Evolutionary conservation across 2,329 filamentous ascomycete species (phyloP).

Genomic region (Magnaporthiopsis rhizophila): DNA sequence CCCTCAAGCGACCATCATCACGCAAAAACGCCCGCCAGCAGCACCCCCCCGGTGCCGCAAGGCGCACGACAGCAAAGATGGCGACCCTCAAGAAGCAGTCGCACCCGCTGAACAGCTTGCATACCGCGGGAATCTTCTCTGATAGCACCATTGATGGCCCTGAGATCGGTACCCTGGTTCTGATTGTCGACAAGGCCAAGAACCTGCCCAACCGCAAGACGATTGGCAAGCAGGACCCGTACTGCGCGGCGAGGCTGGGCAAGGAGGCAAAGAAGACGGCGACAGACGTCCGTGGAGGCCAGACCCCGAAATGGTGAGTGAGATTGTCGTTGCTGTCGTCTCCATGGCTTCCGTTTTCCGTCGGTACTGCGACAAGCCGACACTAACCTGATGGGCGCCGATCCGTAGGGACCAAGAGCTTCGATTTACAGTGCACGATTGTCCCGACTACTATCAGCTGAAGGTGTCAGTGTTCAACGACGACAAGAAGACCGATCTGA

Average conservation of each 20-base stretch:
- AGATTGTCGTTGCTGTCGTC: not conserved
- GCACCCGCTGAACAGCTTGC: constrained; percentile 54
- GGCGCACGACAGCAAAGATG: constrained; percentile 26
- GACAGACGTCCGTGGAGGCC: constrained; percentile 87
- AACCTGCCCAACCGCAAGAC: constrained; percentile 95
- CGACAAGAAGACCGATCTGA: constrained; percentile 94
- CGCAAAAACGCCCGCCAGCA: not conserved
- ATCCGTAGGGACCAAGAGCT: constrained; percentile 84
- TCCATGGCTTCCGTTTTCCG: not conserved
- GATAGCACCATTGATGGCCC: constrained; percentile 92
- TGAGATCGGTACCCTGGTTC: constrained; percentile 84
- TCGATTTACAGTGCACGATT: constrained; percentile 92
- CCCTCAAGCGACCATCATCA: not conserved
- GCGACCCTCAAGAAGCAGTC: constrained; percentile 39
- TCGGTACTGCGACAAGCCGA: not conserved
- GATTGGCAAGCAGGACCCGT: constrained; percentile 97
- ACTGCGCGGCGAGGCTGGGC: constrained; percentile 85
- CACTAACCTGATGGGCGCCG: not conserved
- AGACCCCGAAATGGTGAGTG: constrained; percentile 87
- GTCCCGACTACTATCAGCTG: constrained; percentile 88
- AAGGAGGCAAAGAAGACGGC: constrained; percentile 98
- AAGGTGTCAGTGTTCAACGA: constrained; percentile 97
- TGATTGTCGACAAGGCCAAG: constrained; percentile 89
- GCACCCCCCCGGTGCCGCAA: not conserved
- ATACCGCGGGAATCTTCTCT: constrained; percentile 88